phyloP scores from a whole-genome alignment of 225 moss, liverwort and hornwort species.

The Anthoceros angustus region DNA sequence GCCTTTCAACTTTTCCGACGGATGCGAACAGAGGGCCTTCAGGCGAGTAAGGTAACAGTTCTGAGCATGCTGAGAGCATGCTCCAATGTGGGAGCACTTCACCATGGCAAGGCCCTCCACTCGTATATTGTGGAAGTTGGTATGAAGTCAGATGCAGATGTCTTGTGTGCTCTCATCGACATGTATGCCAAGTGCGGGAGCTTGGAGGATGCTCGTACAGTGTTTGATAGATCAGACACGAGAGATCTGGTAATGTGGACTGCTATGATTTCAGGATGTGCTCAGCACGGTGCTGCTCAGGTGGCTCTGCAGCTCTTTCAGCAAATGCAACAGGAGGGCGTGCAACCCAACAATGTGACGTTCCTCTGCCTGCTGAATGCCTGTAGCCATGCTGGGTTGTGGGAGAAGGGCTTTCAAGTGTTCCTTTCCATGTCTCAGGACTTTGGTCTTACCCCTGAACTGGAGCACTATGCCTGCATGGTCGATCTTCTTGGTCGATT shows the following conservation, averaged over 20 bases:
- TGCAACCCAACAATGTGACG: background rate
- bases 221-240: too few species aligned
- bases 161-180: background rate
- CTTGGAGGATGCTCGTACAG: background rate
- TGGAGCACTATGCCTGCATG: background rate
- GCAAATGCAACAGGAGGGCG: background rate
- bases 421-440: background rate
- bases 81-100: background rate
- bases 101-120: background rate
- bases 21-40: background rate
- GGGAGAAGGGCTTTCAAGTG: background rate
- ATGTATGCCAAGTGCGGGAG: background rate
- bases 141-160: background rate
- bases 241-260: background rate
- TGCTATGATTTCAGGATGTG: background rate
- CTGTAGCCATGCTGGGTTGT: background rate
- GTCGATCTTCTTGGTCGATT: background rate
- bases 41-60: background rate
- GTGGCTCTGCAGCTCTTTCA: background rate
- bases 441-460: background rate
- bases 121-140: background rate
- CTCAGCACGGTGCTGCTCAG: background rate
- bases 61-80: background rate
- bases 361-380: background rate
- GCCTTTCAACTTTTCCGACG: background rate